These are phyloP conservation scores for Cyphellophora attinorum DNA, from an alignment of 2,329 filamentous ascomycete genomes.

Conservation along the genomic window DNA sequence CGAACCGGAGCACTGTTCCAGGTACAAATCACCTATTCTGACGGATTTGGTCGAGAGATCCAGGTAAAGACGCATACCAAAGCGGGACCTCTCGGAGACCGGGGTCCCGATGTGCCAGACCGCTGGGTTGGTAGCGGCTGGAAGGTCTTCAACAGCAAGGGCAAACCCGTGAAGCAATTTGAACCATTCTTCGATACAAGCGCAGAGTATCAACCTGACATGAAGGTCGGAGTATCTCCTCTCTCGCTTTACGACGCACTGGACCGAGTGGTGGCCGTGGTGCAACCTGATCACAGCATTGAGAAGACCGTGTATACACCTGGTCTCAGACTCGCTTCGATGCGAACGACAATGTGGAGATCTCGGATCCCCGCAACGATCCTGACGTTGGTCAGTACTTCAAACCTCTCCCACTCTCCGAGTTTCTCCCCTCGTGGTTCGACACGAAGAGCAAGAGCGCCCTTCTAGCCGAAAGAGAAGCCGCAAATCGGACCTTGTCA, in stretches of 20 bases:
- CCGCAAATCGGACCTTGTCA: neutral
- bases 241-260: neutral
- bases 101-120: neutral
- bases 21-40: neutral
- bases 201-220: too few species aligned
- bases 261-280: neutral
- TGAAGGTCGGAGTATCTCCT: neutral
- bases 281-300: neutral
- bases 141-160: conserved; percentile 1
- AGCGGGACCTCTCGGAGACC: neutral
- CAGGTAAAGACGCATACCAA: neutral
- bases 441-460: neutral
- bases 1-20: neutral
- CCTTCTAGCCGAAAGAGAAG: neutral
- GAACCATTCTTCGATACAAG: neutral
- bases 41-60: neutral
- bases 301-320: neutral
- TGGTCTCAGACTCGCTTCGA: neutral
- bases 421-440: neutral
- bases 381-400: neutral
- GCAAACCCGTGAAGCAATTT: neutral
- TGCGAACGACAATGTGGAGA: neutral
- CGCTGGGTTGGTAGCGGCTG: neutral
- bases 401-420: neutral
- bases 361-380: neutral